A percentile compares a stretch with the other conserved stretches of the same genome.
phyloP scores from a whole-genome alignment of 2,329 filamentous ascomycete genomes.

The Arthrocladium fulminans region DNA sequence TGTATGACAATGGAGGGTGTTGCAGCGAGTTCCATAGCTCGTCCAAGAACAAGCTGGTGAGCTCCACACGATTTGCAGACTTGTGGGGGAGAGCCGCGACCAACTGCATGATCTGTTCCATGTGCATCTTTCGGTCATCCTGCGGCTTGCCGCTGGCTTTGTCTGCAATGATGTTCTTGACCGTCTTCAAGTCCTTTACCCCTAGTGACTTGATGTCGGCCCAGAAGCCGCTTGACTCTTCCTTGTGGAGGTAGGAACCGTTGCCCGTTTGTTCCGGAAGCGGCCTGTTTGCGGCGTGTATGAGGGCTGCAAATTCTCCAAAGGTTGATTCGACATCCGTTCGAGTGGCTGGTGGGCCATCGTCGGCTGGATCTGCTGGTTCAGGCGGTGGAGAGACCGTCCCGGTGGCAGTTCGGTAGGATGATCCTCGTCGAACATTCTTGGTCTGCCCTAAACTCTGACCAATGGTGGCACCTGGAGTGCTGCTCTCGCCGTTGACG shows the following conservation, averaged over 20 bases:
- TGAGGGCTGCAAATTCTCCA: constrained; percentile 37
- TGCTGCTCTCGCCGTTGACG: constrained; percentile 6
- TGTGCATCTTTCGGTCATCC: constrained; percentile 69
- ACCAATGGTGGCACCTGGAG: constrained; percentile 10
- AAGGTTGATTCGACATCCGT: constrained; percentile 35
- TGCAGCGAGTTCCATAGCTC: constrained; percentile 63
- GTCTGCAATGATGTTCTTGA: constrained; percentile 51
- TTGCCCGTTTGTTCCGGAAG: constrained; percentile 55
- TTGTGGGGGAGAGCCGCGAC: constrained; percentile 55
- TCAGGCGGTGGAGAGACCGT: constrained; percentile 1
- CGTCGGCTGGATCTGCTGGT: constrained; percentile 17
- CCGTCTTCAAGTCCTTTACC: constrained; percentile 52
- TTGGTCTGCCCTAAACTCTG: constrained; percentile 14
- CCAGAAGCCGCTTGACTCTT: constrained; percentile 44
- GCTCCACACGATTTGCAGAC: constrained; percentile 52
- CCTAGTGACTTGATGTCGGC: constrained; percentile 52
- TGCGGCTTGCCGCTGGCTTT: constrained; percentile 56
- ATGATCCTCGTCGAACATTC: constrained; percentile 8
- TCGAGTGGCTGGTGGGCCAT: constrained; percentile 29
- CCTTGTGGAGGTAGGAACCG: constrained; percentile 47
- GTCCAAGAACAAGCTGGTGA: constrained; percentile 60
- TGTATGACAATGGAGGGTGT: constrained; percentile 57
- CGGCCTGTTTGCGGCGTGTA: constrained; percentile 51
- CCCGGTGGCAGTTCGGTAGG: constrained; percentile 1
- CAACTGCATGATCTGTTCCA: constrained; percentile 63